These are phyloP conservation scores for Suillus luteus DNA, from an alignment of 768 basidiomycete genomes.

Conservation along the genomic window DNA sequence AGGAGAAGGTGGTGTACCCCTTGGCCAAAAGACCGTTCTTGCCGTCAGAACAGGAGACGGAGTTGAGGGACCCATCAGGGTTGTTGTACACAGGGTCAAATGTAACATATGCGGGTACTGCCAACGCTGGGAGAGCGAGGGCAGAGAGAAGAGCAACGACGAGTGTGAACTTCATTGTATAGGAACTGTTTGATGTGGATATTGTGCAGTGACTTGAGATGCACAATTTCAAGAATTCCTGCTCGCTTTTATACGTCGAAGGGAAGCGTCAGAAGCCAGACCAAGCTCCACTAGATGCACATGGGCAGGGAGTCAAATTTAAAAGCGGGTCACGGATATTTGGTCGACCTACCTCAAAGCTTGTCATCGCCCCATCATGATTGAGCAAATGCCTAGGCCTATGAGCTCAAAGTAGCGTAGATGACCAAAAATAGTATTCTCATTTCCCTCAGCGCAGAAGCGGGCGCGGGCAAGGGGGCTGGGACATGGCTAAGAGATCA, in stretches of 20 bases:
- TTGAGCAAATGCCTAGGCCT: background rate
- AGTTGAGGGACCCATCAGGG: slow-evolving; percentile 4
- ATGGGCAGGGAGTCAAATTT: too few relatives aligned
- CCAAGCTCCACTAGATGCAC: background rate
- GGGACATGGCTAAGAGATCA: background rate
- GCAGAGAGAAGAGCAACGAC: background rate
- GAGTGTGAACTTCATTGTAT: background rate
- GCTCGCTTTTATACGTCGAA: background rate
- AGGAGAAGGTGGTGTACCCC: slow-evolving; percentile 19
- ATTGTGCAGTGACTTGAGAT: background rate
- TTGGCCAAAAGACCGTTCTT: slow-evolving; percentile 20
- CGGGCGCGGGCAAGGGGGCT: background rate
- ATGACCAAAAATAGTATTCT: background rate
- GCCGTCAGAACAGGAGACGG: slow-evolving; percentile 25
- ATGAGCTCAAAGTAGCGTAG: background rate
- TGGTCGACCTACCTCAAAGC: background rate
- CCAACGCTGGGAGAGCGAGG: background rate
- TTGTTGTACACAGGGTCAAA: slow-evolving; percentile 13
- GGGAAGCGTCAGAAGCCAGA: background rate
- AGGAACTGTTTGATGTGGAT: too few relatives aligned
- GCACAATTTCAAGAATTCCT: background rate
- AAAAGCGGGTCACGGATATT: background rate
- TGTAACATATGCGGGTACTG: background rate
- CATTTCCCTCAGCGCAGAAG: background rate
- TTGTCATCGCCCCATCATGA: background rate